A percentile compares a stretch with the other conserved stretches of the same genome.
Evolutionary conservation across 2,329 filamentous ascomycete genomes (phyloP).

Genomic region (Sarocladium kiliense): DNA sequence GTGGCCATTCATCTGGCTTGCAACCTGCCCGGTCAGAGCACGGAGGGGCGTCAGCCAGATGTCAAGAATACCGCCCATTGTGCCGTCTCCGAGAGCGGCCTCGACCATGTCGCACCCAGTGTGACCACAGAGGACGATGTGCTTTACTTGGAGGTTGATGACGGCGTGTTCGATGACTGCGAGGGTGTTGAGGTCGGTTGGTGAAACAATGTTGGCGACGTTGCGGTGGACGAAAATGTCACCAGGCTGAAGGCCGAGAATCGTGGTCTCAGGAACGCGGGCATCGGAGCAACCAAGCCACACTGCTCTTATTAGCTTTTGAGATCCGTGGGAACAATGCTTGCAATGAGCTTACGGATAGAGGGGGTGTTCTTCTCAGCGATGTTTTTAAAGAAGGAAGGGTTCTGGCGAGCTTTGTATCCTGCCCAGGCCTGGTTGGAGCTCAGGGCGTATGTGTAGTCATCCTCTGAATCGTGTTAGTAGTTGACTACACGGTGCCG

Average conservation of each 20-base stretch:
- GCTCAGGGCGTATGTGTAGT: constrained; percentile 57
- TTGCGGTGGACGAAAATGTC: constrained; percentile 89
- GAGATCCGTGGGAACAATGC: too few species aligned
- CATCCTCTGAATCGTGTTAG: constrained; percentile 37
- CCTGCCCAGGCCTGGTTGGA: constrained; percentile 68
- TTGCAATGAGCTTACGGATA: constrained; percentile 47
- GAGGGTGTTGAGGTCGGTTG: constrained; percentile 8
- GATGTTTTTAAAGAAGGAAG: constrained; percentile 64
- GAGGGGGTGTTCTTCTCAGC: constrained; percentile 61
- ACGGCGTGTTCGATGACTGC: constrained; percentile 62
- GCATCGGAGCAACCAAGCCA: constrained; percentile 89
- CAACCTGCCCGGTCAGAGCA: constrained; percentile 28
- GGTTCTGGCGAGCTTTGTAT: constrained; percentile 59
- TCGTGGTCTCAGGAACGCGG: constrained; percentile 76
- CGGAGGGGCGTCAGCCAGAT: constrained; percentile 50
- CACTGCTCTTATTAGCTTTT: constrained; percentile 33
- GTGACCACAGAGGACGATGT: constrained; percentile 67
- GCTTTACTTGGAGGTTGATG: constrained; percentile 62
- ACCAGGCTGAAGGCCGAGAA: constrained; percentile 72
- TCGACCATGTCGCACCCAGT: constrained; percentile 62
- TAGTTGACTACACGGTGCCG: too few species aligned
- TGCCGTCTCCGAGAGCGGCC: constrained; percentile 45
- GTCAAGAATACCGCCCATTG: constrained; percentile 49
- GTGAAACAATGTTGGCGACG: constrained; percentile 8
- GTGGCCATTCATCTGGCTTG: constrained; percentile 1